These are phyloP conservation scores for Trichoderma guizhouense DNA, from an alignment of 2,329 filamentous ascomycete genomes.

Conservation along the genomic window DNA sequence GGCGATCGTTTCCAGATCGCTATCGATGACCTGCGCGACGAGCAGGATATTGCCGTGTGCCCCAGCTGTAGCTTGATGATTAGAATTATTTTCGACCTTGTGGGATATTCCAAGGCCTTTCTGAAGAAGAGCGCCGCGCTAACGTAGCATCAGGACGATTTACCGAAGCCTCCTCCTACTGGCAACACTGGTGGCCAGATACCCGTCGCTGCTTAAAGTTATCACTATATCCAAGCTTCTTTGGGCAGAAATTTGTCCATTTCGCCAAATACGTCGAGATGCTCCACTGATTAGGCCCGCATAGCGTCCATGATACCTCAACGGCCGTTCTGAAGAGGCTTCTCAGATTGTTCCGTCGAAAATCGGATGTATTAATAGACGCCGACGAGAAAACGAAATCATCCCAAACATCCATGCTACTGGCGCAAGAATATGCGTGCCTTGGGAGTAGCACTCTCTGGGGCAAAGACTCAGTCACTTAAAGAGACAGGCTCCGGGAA, in stretches of 20 bases:
- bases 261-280: not conserved
- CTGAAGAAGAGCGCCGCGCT: not conserved
- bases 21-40: constrained; percentile 79
- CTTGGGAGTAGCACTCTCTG: not conserved
- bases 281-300: not conserved
- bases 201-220: constrained; percentile 39
- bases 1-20: constrained; percentile 94
- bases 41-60: constrained; percentile 92
- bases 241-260: not conserved
- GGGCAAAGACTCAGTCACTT: not conserved
- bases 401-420: not conserved
- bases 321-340: not conserved
- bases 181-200: constrained; percentile 35
- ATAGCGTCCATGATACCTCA: not conserved
- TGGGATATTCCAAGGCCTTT: constrained; percentile 40
- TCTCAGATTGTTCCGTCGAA: not conserved
- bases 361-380: not conserved
- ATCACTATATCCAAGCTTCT: not conserved
- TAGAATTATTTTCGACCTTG: constrained; percentile 83
- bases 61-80: constrained; percentile 98
- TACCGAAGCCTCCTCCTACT: constrained; percentile 39
- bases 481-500: not conserved
- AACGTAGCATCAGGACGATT: constrained; percentile 37
- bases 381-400: not conserved
- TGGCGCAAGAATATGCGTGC: not conserved